Percentiles rank a stretch among this genome's conserved stretches.
Conservation (phyloP, 2,329 filamentous ascomycete species). For the Nectriaceae sp. region DNA sequence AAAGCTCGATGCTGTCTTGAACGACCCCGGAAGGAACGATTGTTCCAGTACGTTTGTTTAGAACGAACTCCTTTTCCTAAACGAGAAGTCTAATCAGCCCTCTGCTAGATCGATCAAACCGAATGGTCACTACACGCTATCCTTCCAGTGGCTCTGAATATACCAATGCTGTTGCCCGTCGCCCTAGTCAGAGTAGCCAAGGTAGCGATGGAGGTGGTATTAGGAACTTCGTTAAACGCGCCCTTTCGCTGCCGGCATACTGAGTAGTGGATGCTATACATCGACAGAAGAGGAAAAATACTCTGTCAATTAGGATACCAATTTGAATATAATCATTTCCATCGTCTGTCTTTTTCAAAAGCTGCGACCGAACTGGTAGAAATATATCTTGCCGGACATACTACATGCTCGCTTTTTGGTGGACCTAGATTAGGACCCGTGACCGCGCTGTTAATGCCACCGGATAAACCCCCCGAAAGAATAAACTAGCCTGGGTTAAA, state of each 20-base stretch:
- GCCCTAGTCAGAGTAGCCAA: conserved; percentile 7
- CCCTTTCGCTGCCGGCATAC: background rate
- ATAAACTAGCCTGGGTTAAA: too few relatives aligned
- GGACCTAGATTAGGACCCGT: too few relatives aligned
- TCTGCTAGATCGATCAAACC: background rate
- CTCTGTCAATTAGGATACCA: too few relatives aligned
- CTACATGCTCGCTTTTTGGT: too few relatives aligned
- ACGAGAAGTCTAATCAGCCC: background rate
- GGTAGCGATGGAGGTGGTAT: conserved; percentile 3
- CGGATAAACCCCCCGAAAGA: too few relatives aligned
- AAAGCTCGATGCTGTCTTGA: conserved; percentile 12
- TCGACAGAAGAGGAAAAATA: too few relatives aligned
- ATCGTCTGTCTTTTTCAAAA: too few relatives aligned
- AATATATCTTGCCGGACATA: too few relatives aligned
- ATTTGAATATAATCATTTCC: too few relatives aligned
- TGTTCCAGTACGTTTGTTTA: conserved; percentile 2
- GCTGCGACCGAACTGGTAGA: too few relatives aligned
- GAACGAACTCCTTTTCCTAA: background rate
- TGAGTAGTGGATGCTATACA: too few relatives aligned
- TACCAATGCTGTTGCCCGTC: conserved; percentile 9
- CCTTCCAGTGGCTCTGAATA: conserved; percentile 7
- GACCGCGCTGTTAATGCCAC: too few relatives aligned
- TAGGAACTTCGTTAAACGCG: background rate
- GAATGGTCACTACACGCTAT: conserved; percentile 9
- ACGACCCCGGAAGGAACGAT: conserved; percentile 7